Evolutionary conservation across 1,284 basidiomycete species (phyloP).

Genomic region (Leccinum colubrinum): DNA sequence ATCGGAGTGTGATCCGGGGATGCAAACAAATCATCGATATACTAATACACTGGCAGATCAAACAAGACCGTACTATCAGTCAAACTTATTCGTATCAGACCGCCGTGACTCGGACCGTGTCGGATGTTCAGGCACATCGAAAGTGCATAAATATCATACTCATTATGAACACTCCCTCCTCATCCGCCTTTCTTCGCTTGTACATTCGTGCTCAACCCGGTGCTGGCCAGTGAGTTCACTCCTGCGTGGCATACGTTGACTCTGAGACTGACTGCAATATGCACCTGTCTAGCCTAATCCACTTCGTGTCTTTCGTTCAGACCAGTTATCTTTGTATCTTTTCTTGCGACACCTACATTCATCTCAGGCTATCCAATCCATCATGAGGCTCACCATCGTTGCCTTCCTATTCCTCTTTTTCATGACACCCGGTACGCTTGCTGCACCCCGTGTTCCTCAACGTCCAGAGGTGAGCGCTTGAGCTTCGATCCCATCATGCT

Average conservation of each 20-base stretch:
- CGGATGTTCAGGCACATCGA: not conserved
- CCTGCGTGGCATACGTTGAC: not conserved
- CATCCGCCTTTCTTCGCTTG: not conserved
- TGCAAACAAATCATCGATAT: no score
- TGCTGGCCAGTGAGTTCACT: not conserved
- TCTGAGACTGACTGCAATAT: not conserved
- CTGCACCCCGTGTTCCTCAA: not conserved
- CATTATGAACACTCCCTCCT: not conserved
- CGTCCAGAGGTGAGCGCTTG: not conserved
- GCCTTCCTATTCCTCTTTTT: not conserved
- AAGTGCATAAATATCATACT: not conserved
- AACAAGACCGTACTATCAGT: not conserved
- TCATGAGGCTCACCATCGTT: not conserved
- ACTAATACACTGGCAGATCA: not conserved
- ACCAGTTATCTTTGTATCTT: not conserved
- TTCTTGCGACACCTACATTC: not conserved
- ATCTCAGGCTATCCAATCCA: not conserved
- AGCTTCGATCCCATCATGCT: not conserved
- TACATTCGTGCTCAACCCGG: not conserved
- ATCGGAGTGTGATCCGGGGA: not conserved
- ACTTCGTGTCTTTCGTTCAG: not conserved
- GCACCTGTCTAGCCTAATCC: not conserved
- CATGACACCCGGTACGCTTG: not conserved
- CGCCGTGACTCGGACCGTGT: no score
- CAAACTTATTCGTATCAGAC: not conserved